Percentiles rank a stretch among this genome's conserved stretches.
phyloP scores from a whole-genome alignment of 805 yeast species.

The Saccharomyces eubayanus region DNA sequence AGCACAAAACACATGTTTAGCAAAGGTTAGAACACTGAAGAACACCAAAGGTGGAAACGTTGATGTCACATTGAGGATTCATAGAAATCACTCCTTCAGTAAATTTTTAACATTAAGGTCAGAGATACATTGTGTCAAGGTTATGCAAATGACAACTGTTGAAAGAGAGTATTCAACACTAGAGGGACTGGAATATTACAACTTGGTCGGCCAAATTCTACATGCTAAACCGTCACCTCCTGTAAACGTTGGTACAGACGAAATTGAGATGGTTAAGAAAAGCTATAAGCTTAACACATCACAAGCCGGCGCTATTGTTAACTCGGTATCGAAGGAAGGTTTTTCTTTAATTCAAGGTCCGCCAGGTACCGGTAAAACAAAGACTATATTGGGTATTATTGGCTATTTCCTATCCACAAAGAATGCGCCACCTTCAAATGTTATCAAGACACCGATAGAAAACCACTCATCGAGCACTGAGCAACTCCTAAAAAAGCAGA shows the following conservation, averaged over 20 bases:
- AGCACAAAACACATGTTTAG: constrained; percentile 54
- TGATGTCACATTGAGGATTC: constrained; percentile 69
- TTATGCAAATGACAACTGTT: constrained; percentile 81
- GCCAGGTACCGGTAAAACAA: constrained; percentile 98
- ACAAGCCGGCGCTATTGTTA: constrained; percentile 83
- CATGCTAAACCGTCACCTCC: constrained; percentile 47
- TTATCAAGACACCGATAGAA: constrained; percentile 29
- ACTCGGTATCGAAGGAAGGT: constrained; percentile 60
- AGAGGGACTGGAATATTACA: constrained; percentile 74
- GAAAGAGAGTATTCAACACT: constrained; percentile 89
- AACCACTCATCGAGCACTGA: constrained; percentile 15
- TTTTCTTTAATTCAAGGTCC: constrained; percentile 95
- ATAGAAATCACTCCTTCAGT: constrained; percentile 38
- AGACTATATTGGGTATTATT: constrained; percentile 85
- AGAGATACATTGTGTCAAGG: constrained; percentile 57
- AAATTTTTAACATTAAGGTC: constrained; percentile 53
- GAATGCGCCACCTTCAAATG: constrained; percentile 20
- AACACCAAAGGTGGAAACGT: constrained; percentile 53
- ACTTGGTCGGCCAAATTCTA: constrained; percentile 58
- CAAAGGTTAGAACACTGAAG: constrained; percentile 69
- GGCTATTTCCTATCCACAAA: constrained; percentile 57
- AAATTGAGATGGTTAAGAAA: constrained; percentile 37
- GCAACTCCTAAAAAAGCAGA: constrained; percentile 34
- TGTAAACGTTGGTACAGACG: constrained; percentile 25
- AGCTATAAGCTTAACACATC: constrained; percentile 67